Base-by-base conservation (phyloP, 2,329 filamentous ascomycete species). In the Tolypocladium cylindrosporum region DNA sequence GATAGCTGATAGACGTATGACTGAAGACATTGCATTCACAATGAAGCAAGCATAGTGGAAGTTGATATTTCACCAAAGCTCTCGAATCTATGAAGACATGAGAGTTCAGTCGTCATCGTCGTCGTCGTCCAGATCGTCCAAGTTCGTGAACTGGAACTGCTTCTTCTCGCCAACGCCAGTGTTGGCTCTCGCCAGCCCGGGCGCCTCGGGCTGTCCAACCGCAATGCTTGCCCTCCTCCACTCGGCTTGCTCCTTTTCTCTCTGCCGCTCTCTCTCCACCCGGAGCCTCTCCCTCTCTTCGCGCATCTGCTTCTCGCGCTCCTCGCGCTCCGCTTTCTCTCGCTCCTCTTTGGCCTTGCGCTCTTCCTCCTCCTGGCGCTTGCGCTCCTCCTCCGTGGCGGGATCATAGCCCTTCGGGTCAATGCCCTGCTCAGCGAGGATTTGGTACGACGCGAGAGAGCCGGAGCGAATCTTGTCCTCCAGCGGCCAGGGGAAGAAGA, bases 401-500 rank as follows among this genome's bases (percentile, higher is more conserved):
- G 84, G 84, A 63, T 87, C 83, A 66, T 82, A 83, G 41, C 77
- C 78, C 57, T 75, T 79, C 10, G 84, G 84, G 67, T 89, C 83
- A 62, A 83, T 78, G 9, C 85, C 86, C 57, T 78, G 73, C 64
- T 88, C 85, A 6, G 80, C 63, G 61, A 90, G 78, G 31, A 78
- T 73, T 65, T 91, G 85, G 51, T 84, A 80, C 10, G 77, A 75
- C 0, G 85, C 86, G 48, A 95, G 76, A 1, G 85, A 85, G 41
- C 90, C 89, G 19, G 76, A 75, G 39, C 84, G 81, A 61, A 94
- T 89, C 59, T 84, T 81, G 39, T 87, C 83, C 61, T 90, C 85
- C 36, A 77, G 77, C 0, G 90, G 90, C 90, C 90, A 95, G 1
- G 90, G 90, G 53, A 85, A 79, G 74, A 91, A 95, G n/a, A 76